Evolutionary conservation across 345 rosid species (phyloP).

Genomic region (Eutrema yunnanense): DNA sequence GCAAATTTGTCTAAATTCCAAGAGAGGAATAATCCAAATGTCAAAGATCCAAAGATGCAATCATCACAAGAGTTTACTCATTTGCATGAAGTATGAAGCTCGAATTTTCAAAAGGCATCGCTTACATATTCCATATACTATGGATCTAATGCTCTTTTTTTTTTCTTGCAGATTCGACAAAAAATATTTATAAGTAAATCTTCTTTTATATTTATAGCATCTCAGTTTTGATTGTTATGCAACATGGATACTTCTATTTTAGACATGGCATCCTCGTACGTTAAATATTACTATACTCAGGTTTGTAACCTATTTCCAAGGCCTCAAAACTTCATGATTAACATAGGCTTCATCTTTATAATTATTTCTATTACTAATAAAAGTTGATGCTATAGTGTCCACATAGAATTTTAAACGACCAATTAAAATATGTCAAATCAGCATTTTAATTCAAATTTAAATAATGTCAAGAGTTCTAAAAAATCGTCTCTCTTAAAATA

Average conservation of each 20-base stretch:
- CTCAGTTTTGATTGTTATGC: too few species aligned
- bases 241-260: too few species aligned
- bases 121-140: background rate
- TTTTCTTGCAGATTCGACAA: background rate
- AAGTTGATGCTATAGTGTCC: too few species aligned
- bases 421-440: too few species aligned
- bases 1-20: background rate
- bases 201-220: background rate
- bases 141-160: background rate
- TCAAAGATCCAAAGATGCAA: background rate
- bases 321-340: background rate
- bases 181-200: too few species aligned
- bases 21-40: slow-evolving; percentile 2
- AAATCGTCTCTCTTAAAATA: too few species aligned
- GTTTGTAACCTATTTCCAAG: background rate
- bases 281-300: background rate
- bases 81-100: background rate
- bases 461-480: too few species aligned
- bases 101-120: background rate
- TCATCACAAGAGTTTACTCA: background rate
- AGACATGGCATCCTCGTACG: too few species aligned
- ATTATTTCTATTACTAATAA: background rate
- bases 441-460: too few species aligned
- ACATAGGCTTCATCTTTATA: background rate
- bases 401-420: too few species aligned